phyloP scores from a whole-genome alignment of 345 rosid genomes.

The Pistacia atlantica region DNA sequence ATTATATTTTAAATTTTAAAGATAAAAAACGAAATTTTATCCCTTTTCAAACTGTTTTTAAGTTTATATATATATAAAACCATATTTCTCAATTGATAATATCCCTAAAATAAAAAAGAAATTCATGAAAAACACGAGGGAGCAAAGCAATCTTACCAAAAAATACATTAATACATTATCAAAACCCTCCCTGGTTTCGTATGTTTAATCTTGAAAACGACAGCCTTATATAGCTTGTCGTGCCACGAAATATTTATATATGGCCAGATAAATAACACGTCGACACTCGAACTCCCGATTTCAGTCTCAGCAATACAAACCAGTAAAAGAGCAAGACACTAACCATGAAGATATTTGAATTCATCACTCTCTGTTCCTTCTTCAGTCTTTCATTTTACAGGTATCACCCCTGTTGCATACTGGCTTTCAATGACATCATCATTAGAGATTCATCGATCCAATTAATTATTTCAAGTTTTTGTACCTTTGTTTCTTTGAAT shows the following conservation, averaged over 20 bases:
- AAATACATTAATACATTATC: no score
- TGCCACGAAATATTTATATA: not conserved
- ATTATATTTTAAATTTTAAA: no score
- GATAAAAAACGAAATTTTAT: no score
- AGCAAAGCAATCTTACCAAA: no score
- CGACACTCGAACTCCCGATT: not conserved
- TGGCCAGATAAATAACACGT: not conserved
- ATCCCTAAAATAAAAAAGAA: no score
- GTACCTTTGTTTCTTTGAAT: not conserved
- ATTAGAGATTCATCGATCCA: not conserved
- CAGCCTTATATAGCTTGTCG: not conserved
- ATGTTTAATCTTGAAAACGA: no score
- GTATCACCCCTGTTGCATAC: conserved; percentile 18
- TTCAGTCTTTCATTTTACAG: conserved; percentile 34
- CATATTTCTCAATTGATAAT: no score
- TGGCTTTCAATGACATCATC: not conserved
- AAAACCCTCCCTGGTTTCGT: no score
- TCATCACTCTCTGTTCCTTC: conserved; percentile 30
- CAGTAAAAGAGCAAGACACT: not conserved
- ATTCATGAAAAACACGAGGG: no score
- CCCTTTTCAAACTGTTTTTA: no score
- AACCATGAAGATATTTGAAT: conserved; percentile 27
- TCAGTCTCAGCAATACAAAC: not conserved
- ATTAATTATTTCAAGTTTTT: not conserved
- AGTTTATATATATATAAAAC: no score